Conservation (phyloP, 1,139 yeast species). For the Suhomyces taliae region DNA sequence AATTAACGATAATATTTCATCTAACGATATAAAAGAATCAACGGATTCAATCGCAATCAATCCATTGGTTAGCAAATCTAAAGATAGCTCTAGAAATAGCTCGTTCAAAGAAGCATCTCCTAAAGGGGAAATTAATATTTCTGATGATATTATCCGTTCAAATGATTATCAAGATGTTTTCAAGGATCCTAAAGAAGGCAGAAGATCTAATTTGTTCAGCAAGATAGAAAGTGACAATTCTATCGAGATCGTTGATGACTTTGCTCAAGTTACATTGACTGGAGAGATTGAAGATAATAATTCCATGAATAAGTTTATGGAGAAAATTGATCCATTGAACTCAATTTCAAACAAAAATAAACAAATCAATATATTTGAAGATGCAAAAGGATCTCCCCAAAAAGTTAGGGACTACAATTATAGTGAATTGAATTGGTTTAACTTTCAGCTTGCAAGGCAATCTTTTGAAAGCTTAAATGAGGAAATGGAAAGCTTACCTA, state of each 20-base stretch:
- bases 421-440: conserved; percentile 43
- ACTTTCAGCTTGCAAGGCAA: conserved; percentile 35
- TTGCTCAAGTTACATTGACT: conserved; percentile 40
- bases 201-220: conserved; percentile 20
- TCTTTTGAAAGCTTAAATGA: conserved; percentile 14
- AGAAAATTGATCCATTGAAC: conserved; percentile 43
- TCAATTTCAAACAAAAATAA: conserved; percentile 34
- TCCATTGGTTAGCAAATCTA: too few species aligned
- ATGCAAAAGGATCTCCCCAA: conserved; percentile 36
- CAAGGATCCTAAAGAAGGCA: conserved; percentile 11
- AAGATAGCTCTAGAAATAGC: too few species aligned
- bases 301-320: conserved; percentile 37
- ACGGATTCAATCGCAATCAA: too few species aligned
- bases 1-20: background rate
- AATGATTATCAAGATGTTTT: conserved; percentile 12
- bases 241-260: conserved; percentile 33
- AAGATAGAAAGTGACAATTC: conserved; percentile 20
- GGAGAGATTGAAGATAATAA: conserved; percentile 17
- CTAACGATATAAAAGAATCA: too few species aligned
- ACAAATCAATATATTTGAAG: conserved; percentile 42
- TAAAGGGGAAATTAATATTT: too few species aligned
- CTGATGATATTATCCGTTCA: background rate
- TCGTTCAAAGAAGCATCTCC: too few species aligned
- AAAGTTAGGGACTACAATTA: conserved; percentile 33
- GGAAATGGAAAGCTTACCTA: conserved; percentile 13